phyloP scores from a whole-genome alignment of 2,329 filamentous ascomycete genomes.

The Trichoderma hamatum region DNA sequence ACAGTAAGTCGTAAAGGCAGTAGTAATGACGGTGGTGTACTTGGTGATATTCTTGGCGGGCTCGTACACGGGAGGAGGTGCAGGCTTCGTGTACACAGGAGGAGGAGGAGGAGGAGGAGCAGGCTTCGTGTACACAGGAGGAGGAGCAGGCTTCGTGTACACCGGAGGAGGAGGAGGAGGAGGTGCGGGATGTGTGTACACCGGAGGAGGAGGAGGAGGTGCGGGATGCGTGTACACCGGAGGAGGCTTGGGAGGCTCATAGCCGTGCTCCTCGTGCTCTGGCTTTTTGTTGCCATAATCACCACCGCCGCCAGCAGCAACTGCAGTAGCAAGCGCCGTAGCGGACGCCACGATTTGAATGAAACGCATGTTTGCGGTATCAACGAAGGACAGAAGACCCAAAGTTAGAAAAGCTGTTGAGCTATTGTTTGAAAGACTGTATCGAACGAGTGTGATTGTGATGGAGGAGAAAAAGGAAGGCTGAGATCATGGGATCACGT shows the following conservation, averaged over 20 bases:
- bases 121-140: neutral
- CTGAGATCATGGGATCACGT: slow-evolving; percentile 22
- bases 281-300: slow-evolving; percentile 33
- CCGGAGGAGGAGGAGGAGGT: no score
- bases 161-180: no score
- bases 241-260: neutral
- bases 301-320: slow-evolving; percentile 30
- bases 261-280: neutral
- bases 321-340: slow-evolving; percentile 39
- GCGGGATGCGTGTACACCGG: no score
- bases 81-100: neutral
- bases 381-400: slow-evolving; percentile 27
- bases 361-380: slow-evolving; percentile 41
- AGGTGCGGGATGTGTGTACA: no score
- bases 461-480: neutral
- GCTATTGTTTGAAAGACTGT: slow-evolving; percentile 7
- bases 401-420: neutral
- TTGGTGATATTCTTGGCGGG: slow-evolving; percentile 18
- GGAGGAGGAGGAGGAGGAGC: neutral
- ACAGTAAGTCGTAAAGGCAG: slow-evolving; percentile 48
- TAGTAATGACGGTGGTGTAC: slow-evolving; percentile 44
- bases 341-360: slow-evolving; percentile 39
- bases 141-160: neutral
- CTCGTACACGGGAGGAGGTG: neutral
- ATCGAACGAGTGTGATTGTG: slow-evolving; percentile 14